A percentile compares a stretch with the other conserved stretches of the same genome.
phyloP scores from a whole-genome alignment of 225 moss, liverwort and hornwort species.

The Physcomitrellopsis africana region DNA sequence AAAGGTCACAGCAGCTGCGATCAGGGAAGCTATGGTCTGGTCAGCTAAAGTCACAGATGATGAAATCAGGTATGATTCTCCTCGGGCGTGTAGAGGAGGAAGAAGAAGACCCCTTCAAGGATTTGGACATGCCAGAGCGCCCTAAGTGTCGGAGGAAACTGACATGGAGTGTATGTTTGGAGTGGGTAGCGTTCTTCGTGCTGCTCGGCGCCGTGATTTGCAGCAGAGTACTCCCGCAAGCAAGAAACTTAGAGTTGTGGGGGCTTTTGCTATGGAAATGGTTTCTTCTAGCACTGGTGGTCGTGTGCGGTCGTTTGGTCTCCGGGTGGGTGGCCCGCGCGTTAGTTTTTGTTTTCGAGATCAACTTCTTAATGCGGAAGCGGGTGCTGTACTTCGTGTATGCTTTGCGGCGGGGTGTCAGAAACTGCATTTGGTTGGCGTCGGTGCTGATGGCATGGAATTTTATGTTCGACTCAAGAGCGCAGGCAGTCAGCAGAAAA shows the following conservation, averaged over 20 bases:
- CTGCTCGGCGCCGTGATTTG: constrained; percentile 59
- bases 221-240: constrained; percentile 32
- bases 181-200: constrained; percentile 57
- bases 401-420: constrained; percentile 73
- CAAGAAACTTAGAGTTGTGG: constrained; percentile 29
- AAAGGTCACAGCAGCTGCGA: constrained; percentile 31
- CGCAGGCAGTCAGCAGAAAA: constrained; percentile 44
- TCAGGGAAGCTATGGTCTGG: constrained; percentile 48
- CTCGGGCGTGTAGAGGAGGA: constrained; percentile 54
- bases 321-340: constrained; percentile 71
- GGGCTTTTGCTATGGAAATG: constrained; percentile 89
- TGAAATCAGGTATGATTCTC: constrained; percentile 48
- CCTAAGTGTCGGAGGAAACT: constrained; percentile 36
- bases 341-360: constrained; percentile 72
- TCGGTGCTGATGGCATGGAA: constrained; percentile 91
- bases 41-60: constrained; percentile 38
- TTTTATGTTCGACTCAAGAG: constrained; percentile 73
- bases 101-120: constrained; percentile 90
- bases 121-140: constrained; percentile 71
- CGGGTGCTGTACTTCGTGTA: constrained; percentile 91
- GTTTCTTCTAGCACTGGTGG: constrained; percentile 65
- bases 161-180: constrained; percentile 46
- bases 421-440: constrained; percentile 86
- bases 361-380: constrained; percentile 85
- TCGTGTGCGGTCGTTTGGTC: constrained; percentile 80